Conservation (phyloP, 1,284 basidiomycete species). For the Pseudozyma pruni region DNA sequence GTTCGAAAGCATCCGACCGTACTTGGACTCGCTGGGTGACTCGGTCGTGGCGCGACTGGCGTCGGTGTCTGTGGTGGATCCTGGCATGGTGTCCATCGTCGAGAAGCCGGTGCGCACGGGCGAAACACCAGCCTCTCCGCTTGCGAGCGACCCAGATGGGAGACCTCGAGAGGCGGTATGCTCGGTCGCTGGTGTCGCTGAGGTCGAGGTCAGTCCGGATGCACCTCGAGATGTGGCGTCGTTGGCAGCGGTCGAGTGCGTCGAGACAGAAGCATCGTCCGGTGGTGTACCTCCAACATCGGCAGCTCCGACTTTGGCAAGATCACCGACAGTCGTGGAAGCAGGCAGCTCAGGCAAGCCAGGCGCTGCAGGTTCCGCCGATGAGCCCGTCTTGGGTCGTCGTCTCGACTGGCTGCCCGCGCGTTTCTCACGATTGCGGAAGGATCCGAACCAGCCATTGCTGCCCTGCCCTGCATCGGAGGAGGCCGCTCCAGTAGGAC, state of each 20-base stretch:
- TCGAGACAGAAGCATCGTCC: conserved; percentile 38
- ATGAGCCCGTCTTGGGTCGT: conserved; percentile 36
- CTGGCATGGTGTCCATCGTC: conserved; percentile 1
- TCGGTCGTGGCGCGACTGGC: conserved; percentile 24
- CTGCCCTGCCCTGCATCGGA: conserved; percentile 18
- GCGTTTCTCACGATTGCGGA: conserved; percentile 44
- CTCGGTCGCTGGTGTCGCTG: conserved; percentile 26
- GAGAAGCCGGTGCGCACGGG: conserved; percentile 14
- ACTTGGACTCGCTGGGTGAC: conserved; percentile 41
- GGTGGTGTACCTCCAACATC: conserved; percentile 15
- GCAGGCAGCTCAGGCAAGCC: conserved; percentile 8
- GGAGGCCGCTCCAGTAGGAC: conserved; percentile 8
- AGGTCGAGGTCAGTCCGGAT: conserved; percentile 9
- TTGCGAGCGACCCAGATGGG: background rate
- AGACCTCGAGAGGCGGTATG: no score
- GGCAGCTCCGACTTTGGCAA: conserved; percentile 5
- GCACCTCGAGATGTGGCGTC: conserved; percentile 23
- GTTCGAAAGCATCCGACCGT: conserved; percentile 25
- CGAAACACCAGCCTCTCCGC: conserved; percentile 7
- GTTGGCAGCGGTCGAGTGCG: conserved; percentile 33
- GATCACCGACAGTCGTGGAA: conserved; percentile 13
- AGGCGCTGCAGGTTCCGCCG: conserved; percentile 17
- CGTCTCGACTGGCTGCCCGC: conserved; percentile 40
- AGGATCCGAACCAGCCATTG: conserved; percentile 51
- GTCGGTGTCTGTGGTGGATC: conserved; percentile 1